phyloP scores from a whole-genome alignment of 23 red algal genomes.

The Chondrus crispus region DNA sequence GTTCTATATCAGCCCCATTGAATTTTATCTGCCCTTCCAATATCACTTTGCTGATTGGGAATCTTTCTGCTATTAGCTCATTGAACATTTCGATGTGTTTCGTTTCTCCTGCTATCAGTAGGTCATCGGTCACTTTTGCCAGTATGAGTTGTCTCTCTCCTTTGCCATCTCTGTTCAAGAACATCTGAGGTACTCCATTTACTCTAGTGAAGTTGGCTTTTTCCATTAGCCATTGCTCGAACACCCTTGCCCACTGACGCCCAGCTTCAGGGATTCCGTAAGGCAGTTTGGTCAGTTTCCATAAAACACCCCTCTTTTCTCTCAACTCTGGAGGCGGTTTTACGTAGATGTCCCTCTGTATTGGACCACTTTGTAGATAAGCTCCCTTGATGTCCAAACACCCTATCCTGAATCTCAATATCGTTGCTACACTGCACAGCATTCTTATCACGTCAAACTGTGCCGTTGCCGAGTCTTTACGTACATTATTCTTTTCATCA shows the following conservation, averaged over 20 bases:
- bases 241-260: conserved; percentile 23
- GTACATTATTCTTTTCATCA: background rate
- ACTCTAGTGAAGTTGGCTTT: background rate
- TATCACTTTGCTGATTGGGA: background rate
- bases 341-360: background rate
- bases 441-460: conserved; percentile 11
- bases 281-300: conserved; percentile 23
- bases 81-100: background rate
- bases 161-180: background rate
- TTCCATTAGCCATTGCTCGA: conserved; percentile 1
- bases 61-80: background rate
- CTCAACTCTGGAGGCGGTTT: background rate
- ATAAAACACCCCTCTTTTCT: background rate
- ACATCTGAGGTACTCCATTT: background rate
- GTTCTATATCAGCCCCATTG: background rate
- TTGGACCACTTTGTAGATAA: conserved; percentile 19
- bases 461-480: background rate
- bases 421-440: background rate
- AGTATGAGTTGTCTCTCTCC: background rate
- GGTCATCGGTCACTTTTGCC: conserved; percentile 15
- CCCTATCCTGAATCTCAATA: background rate
- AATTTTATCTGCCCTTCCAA: background rate
- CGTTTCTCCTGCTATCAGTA: background rate
- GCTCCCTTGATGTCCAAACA: conserved; percentile 6
- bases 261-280: conserved; percentile 28